phyloP scores from a whole-genome alignment of 2,329 filamentous ascomycete species.

The Kalmusia sp. region DNA sequence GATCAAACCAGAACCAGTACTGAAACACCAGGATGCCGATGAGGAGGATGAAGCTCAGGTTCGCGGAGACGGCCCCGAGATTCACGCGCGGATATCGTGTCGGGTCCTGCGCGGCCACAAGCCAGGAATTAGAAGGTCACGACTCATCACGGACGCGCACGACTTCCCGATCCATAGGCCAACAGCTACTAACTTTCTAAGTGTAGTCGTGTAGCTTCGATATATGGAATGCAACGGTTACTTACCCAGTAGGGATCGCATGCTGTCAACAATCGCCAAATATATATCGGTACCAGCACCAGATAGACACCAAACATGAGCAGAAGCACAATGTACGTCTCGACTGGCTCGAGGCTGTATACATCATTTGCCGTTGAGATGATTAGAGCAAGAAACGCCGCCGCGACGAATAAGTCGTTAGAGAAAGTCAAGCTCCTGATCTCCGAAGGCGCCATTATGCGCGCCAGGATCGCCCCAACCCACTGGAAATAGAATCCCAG shows the following conservation, averaged over 20 bases:
- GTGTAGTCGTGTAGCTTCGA: background rate
- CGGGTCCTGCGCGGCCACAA: constrained; percentile 14
- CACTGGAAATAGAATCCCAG: constrained; percentile 41
- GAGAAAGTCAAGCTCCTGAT: constrained; percentile 17
- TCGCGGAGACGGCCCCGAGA: constrained; percentile 9
- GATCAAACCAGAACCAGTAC: constrained; percentile 29
- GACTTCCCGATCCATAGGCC: too few relatives aligned
- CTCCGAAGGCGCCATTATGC: constrained; percentile 29
- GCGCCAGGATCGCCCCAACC: constrained; percentile 31
- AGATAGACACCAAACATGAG: constrained; percentile 28
- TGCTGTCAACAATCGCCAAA: constrained; percentile 24
- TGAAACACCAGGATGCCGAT: constrained; percentile 22
- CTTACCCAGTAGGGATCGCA: constrained; percentile 23
- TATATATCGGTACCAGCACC: constrained; percentile 24
- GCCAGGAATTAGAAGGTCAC: background rate
- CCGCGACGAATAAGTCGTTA: constrained; percentile 24
- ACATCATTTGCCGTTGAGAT: constrained; percentile 16
- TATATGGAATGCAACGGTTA: background rate
- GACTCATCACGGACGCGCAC: too few relatives aligned
- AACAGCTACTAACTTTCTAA: too few relatives aligned
- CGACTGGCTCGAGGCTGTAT: constrained; percentile 21
- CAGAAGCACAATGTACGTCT: constrained; percentile 30
- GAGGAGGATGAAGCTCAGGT: constrained; percentile 19
- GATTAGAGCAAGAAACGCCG: constrained; percentile 29
- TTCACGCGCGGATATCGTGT: constrained; percentile 22